A percentile compares a stretch with the other conserved stretches of the same genome.
Conservation (phyloP, 1,139 yeast species). For the Williopsis jadinii region DNA sequence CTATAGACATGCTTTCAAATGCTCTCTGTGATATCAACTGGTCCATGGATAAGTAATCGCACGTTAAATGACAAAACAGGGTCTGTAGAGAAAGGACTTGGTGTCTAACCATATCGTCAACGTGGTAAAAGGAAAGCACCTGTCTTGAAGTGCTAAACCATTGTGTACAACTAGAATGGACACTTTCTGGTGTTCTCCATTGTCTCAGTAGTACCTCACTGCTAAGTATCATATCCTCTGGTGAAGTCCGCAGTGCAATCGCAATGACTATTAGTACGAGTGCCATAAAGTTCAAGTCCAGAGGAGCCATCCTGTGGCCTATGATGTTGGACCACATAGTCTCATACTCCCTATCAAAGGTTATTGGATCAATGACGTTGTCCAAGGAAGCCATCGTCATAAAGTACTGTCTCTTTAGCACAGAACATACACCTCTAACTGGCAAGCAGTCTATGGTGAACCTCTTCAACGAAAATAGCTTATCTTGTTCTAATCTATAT, state of each 20-base stretch:
- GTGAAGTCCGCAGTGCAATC: conserved; percentile 6
- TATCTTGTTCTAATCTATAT: conserved; percentile 1
- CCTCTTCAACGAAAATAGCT: conserved; percentile 5
- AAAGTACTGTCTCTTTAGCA: conserved; percentile 12
- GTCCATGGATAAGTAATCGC: conserved; percentile 6
- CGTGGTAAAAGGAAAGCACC: conserved; percentile 7
- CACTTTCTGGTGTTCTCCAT: conserved; percentile 6
- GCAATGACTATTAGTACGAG: conserved; percentile 8
- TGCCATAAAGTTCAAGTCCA: conserved; percentile 11
- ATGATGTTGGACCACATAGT: conserved; percentile 7
- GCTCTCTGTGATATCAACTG: conserved; percentile 4
- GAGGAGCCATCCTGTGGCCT: conserved; percentile 2
- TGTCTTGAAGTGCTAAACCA: conserved; percentile 16
- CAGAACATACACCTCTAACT: conserved; percentile 4
- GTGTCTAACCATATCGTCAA: conserved; percentile 1
- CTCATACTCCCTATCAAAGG: conserved; percentile 10
- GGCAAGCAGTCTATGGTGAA: conserved; percentile 11
- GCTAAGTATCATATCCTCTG: conserved; percentile 8
- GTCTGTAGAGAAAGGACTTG: conserved; percentile 7
- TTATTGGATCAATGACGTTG: conserved; percentile 2
- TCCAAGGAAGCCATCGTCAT: conserved; percentile 5
- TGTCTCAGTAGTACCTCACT: conserved; percentile 5
- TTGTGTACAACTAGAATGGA: conserved; percentile 1
- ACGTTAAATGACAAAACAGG: conserved; percentile 1
- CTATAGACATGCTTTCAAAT: conserved; percentile 3